These are phyloP conservation scores for Kitagawia praeruptora DNA, from an alignment of 129 eudicot genomes.

Conservation along the genomic window DNA sequence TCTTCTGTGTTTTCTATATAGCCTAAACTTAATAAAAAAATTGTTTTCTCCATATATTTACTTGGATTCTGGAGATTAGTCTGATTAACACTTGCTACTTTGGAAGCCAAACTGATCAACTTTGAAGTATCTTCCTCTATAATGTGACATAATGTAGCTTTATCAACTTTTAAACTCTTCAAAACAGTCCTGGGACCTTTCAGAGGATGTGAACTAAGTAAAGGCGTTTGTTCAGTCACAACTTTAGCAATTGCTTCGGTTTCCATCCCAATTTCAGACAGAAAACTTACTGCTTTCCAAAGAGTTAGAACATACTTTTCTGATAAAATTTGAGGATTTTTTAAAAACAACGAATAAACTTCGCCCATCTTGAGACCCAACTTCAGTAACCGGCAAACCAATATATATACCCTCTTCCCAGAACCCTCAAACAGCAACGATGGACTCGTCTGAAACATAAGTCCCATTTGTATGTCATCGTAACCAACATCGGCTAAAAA, in stretches of 20 bases:
- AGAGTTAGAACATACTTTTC: constrained; percentile 28
- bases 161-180: constrained; percentile 32
- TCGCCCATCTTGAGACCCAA: constrained; percentile 51
- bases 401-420: constrained; percentile 42
- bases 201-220: constrained; percentile 37
- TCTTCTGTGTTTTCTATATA: constrained; percentile 69
- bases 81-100: constrained; percentile 15
- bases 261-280: constrained; percentile 14
- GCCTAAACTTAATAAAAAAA: constrained; percentile 55
- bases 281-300: constrained; percentile 25
- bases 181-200: constrained; percentile 44
- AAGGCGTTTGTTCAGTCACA: constrained; percentile 34
- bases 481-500: constrained; percentile 61
- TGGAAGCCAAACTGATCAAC: constrained; percentile 42
- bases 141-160: constrained; percentile 30
- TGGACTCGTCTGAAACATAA: constrained; percentile 34
- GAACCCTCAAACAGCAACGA: constrained; percentile 51
- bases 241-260: constrained; percentile 38
- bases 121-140: constrained; percentile 43
- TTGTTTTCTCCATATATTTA: constrained; percentile 36
- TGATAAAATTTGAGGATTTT: constrained; percentile 45
- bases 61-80: constrained; percentile 28
- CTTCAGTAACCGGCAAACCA: constrained; percentile 51
- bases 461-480: constrained; percentile 28
- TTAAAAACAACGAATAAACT: constrained; percentile 27